These are phyloP conservation scores for Rhododendron ferrugineum DNA, from an alignment of 148 eudicot genomes.

Conservation along the genomic window DNA sequence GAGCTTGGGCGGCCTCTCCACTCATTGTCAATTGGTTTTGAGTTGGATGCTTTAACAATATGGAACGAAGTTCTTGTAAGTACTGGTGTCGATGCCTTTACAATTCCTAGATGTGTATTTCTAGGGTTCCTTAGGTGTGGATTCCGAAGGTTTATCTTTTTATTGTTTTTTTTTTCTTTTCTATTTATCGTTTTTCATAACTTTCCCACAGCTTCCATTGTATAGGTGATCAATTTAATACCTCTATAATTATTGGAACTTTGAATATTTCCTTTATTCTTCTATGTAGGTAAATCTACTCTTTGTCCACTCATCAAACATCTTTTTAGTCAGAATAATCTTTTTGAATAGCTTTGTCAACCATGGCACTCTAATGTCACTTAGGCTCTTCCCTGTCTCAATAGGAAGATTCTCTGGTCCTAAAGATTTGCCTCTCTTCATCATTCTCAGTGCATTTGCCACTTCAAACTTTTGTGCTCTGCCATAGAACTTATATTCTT, in stretches of 20 bases:
- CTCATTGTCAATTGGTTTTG: too few species aligned
- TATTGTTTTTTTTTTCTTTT: too few species aligned
- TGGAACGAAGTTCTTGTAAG: too few species aligned
- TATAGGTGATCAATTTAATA: not conserved
- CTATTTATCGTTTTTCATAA: not conserved
- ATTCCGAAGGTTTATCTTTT: too few species aligned
- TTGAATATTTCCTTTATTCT: not conserved
- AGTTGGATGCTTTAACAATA: too few species aligned
- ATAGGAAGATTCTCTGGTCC: not conserved
- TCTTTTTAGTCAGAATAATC: not conserved
- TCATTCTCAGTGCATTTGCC: not conserved
- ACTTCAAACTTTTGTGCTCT: not conserved
- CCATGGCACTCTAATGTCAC: not conserved
- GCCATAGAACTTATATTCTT: not conserved
- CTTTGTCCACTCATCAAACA: not conserved
- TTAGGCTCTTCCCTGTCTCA: not conserved
- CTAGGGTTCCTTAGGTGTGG: too few species aligned
- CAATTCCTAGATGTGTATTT: too few species aligned
- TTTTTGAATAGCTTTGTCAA: not conserved
- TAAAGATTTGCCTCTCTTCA: not conserved
- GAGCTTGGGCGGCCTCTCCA: too few species aligned
- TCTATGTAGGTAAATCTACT: not conserved
- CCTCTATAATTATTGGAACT: not conserved
- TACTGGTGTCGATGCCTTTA: too few species aligned
- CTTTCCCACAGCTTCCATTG: not conserved